These are phyloP conservation scores for Citrus inodora DNA, from an alignment of 345 rosid genomes.

Conservation along the genomic window DNA sequence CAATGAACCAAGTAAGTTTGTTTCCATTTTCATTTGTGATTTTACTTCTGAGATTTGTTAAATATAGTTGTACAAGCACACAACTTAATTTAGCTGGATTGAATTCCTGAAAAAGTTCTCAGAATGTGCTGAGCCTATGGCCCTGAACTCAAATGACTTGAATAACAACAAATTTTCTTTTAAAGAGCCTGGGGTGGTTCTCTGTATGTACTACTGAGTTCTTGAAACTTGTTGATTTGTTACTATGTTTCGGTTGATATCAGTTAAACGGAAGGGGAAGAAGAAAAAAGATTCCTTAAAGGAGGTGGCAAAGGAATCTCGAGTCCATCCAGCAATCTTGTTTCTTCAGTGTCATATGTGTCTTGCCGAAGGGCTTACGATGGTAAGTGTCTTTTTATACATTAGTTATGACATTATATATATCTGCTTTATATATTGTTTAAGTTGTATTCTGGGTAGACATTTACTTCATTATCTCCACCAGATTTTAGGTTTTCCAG, in stretches of 20 bases:
- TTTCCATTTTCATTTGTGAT: slow-evolving; percentile 5
- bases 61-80: not conserved
- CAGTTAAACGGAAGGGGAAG: slow-evolving; percentile 84
- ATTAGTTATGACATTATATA: not conserved
- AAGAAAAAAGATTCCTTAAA: slow-evolving; percentile 66
- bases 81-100: not conserved
- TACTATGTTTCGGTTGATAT: slow-evolving; percentile 16
- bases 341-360: slow-evolving; percentile 80
- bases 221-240: slow-evolving; percentile 4
- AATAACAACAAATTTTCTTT: not conserved
- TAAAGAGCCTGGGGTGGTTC: not conserved
- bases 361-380: slow-evolving; percentile 88
- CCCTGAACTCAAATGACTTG: not conserved
- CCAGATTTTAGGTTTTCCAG: not conserved
- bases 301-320: slow-evolving; percentile 56
- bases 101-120: not conserved
- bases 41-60: slow-evolving; percentile 3
- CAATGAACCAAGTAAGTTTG: slow-evolving; percentile 36
- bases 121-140: not conserved
- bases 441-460: not conserved
- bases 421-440: not conserved
- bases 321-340: slow-evolving; percentile 62
- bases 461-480: not conserved
- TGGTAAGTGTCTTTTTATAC: slow-evolving; percentile 41
- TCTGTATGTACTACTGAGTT: not conserved